A percentile compares a stretch with the other conserved stretches of the same genome.
Evolutionary conservation across 2,329 filamentous ascomycete species (phyloP).

Genomic region (Aspergillus alliaceus): DNA sequence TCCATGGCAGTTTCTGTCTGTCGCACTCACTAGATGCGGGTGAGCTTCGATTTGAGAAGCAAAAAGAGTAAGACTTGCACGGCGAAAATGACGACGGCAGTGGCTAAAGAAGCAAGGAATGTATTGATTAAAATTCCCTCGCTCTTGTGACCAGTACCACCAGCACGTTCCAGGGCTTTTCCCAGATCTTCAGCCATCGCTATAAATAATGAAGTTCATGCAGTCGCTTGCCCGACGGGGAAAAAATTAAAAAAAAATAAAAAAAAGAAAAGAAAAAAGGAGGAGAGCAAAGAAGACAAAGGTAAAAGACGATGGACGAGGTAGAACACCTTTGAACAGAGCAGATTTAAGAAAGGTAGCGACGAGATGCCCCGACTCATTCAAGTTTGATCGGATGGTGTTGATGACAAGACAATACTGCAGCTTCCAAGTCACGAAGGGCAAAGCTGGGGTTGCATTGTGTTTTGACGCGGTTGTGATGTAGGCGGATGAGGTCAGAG

Average conservation of each 20-base stretch:
- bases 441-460: neutral
- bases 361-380: neutral
- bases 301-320: neutral
- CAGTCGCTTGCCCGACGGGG: neutral
- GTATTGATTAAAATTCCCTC: conserved; percentile 42
- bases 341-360: neutral
- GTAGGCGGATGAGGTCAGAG: neutral
- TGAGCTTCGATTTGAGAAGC: conserved; percentile 73
- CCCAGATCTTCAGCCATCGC: conserved; percentile 30
- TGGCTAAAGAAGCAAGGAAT: conserved; percentile 66
- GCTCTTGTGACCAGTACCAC: conserved; percentile 34
- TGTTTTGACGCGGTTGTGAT: neutral
- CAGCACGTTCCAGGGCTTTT: conserved; percentile 35
- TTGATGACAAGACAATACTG: neutral
- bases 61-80: conserved; percentile 69
- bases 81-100: conserved; percentile 63
- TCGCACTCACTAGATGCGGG: conserved; percentile 73
- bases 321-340: neutral
- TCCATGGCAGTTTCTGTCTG: neutral
- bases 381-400: neutral
- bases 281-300: neutral
- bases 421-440: neutral
- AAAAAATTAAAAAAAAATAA: neutral
- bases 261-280: neutral
- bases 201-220: conserved; percentile 7